phyloP scores from a whole-genome alignment of 129 eudicot species.

The Pulicaria dysenterica region DNA sequence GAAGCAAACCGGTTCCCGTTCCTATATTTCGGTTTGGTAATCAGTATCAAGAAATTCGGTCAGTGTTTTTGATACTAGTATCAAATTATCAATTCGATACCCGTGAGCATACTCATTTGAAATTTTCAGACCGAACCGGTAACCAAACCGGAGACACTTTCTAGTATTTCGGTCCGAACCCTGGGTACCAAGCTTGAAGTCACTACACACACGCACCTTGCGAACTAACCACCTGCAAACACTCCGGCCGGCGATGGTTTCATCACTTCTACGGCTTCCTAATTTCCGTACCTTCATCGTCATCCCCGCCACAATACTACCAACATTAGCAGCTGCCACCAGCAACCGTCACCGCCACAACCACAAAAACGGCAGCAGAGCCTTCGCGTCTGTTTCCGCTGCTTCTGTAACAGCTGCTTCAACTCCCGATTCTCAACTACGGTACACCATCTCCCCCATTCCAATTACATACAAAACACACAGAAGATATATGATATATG shows the following conservation, averaged over 20 bases:
- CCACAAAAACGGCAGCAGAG: slow-evolving; percentile 13
- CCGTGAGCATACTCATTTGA: too few species aligned
- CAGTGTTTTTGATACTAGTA: too few species aligned
- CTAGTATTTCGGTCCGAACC: too few species aligned
- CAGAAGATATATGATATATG: too few species aligned
- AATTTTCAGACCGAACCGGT: too few species aligned
- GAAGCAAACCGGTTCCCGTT: too few species aligned
- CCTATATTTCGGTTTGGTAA: too few species aligned
- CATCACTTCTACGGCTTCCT: slow-evolving; percentile 38
- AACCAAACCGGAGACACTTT: too few species aligned
- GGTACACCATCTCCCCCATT: slow-evolving; percentile 35
- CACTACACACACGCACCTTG: too few species aligned
- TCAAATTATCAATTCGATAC: too few species aligned
- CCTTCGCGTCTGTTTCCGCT: slow-evolving; percentile 35
- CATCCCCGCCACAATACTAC: slow-evolving; percentile 27
- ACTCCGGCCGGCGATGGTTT: slow-evolving; percentile 28
- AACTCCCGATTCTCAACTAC: slow-evolving; percentile 30
- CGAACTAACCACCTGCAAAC: not conserved
- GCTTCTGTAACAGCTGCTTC: slow-evolving; percentile 28
- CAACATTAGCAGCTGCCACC: slow-evolving; percentile 1
- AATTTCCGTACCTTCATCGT: slow-evolving; percentile 25
- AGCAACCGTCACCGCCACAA: not conserved
- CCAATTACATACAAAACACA: not conserved
- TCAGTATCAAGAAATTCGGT: too few species aligned
- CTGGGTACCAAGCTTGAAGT: too few species aligned